Conservation (phyloP, 306 rosid genomes). For the Quercus gilva region DNA sequence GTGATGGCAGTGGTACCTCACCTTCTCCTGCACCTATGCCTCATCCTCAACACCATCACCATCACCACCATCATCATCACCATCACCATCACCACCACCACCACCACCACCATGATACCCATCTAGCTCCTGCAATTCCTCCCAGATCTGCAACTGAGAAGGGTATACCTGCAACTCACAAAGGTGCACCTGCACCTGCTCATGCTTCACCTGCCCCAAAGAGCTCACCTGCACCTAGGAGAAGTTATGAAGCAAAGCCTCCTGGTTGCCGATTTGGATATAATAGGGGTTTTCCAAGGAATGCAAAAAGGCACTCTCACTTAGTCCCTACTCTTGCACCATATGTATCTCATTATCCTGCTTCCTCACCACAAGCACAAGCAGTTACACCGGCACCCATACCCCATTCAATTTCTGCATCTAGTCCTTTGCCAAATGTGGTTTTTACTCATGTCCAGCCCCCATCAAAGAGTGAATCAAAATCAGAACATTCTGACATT, state of each 20-base stretch:
- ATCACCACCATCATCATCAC: conserved; percentile 30
- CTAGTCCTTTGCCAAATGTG: conserved; percentile 74
- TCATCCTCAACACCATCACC: conserved; percentile 36
- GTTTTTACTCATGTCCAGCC: conserved; percentile 71
- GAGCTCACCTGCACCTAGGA: conserved; percentile 42
- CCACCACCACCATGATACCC: conserved; percentile 26
- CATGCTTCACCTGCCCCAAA: conserved; percentile 45
- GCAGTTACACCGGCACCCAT: conserved; percentile 40
- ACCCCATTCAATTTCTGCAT: conserved; percentile 50
- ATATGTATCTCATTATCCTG: conserved; percentile 23
- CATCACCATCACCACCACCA: conserved; percentile 60
- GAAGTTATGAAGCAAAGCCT: conserved; percentile 48
- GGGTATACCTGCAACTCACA: conserved; percentile 26
- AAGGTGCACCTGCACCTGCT: conserved; percentile 42
- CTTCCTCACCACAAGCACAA: conserved; percentile 48
- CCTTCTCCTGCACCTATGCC: conserved; percentile 76
- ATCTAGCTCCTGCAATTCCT: conserved; percentile 53
- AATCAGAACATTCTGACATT: conserved; percentile 25
- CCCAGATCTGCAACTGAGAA: conserved; percentile 41
- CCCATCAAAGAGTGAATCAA: conserved; percentile 52
- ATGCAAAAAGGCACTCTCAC: conserved; percentile 41
- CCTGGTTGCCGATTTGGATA: conserved; percentile 51
- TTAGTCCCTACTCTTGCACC: conserved; percentile 55
- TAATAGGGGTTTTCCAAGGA: conserved; percentile 43
- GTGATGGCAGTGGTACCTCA: conserved; percentile 37